Base-by-base conservation (phyloP, 1,284 basidiomycete species). In the Puccinia horiana region DNA sequence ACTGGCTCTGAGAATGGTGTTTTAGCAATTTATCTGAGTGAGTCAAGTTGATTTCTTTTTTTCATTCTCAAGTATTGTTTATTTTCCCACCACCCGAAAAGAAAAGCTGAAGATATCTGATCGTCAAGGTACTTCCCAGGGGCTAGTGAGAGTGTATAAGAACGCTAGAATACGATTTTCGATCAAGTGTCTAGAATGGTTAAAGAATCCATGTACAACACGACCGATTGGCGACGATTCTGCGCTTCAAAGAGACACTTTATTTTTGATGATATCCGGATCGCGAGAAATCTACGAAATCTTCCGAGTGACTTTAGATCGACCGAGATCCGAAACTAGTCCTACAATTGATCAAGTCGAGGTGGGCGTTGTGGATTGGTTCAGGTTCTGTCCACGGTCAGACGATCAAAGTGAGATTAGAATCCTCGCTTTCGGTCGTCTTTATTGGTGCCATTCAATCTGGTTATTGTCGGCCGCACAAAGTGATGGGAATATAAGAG, bases 1-100 rank as follows among this genome's bases (percentile, higher is more conserved):
- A 70, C 69, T 47, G 69, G 69, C n/a, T 70, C 69, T 70, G 69
- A 70, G 47, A 70, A 70, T 18, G 69, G 69, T 1, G 69, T 70
- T 49, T 70, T 70, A 40, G 69, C 47, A 35, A 37, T 70, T 23
- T 70, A 42, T 70, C 40, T 70, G 2, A 20, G 69, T 70, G 26
- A 70, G 69, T 49, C 2, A n/a, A 23, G 11, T 20, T 69, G 8
- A 29, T 69, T 35, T 35, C 26, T 40, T 65, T 65, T 16, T 23
- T 65, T 65, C 40, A 4, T 37, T 23, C 20, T 52, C 49, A 9
- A 6, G 5, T 63, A 29, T n/a, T n/a, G n/a, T n/a, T n/a, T n/a
- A n/a, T n/a, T n/a, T n/a, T n/a, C n/a, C n/a, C n/a, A n/a, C n/a
- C n/a, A n/a, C n/a, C n/a, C n/a, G 14, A 9, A 8, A 32, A 32